A percentile compares a stretch with the other conserved stretches of the same genome.
phyloP scores from a whole-genome alignment of 257 asterid genomes.

The Verbena officinalis region DNA sequence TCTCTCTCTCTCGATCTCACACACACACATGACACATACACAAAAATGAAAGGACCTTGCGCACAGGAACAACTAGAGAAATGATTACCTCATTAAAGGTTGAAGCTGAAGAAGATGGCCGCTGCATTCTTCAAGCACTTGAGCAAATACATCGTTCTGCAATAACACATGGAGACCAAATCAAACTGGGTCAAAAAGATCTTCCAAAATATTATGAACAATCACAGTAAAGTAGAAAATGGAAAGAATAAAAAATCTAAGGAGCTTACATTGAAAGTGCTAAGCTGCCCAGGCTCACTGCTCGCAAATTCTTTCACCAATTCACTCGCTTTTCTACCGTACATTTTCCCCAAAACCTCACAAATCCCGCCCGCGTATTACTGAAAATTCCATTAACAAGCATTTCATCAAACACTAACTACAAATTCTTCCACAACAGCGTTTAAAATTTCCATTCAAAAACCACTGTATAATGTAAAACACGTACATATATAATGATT shows the following conservation, averaged over 20 bases:
- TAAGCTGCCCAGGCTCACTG: conserved; percentile 73
- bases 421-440: conserved; percentile 5
- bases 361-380: conserved; percentile 3
- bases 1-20: too few relatives aligned
- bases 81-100: conserved; percentile 71
- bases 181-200: conserved; percentile 9
- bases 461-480: not conserved
- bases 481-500: not conserved
- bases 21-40: too few relatives aligned
- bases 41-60: not conserved
- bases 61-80: not conserved
- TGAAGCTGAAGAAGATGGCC: conserved; percentile 69
- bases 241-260: not conserved
- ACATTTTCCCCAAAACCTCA: conserved; percentile 45
- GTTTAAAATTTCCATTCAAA: not conserved
- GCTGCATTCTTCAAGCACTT: conserved; percentile 85
- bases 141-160: conserved; percentile 76
- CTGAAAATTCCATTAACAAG: conserved; percentile 32
- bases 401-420: conserved; percentile 49
- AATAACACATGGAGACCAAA: conserved; percentile 8
- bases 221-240: not conserved
- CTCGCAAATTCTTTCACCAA: conserved; percentile 74
- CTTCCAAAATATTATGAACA: not conserved
- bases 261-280: conserved; percentile 66
- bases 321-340: conserved; percentile 72